Evolutionary conservation across 257 asterid species (phyloP).

Genomic region (Primulina eburnea): DNA sequence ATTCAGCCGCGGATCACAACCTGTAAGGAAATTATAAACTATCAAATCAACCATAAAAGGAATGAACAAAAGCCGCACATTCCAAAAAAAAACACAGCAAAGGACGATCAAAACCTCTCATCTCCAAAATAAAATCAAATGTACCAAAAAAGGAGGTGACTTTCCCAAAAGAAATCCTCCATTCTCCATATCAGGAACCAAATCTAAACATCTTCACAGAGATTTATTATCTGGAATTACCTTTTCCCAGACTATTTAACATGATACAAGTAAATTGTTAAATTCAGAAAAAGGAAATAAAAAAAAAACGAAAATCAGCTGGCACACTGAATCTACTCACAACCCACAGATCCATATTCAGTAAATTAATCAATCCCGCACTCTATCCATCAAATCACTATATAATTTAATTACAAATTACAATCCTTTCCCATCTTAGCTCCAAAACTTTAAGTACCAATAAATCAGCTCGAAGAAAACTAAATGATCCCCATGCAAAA

Average conservation of each 20-base stretch:
- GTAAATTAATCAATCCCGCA: constrained; percentile 8
- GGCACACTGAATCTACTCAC: constrained; percentile 15
- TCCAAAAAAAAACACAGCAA: neutral
- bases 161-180: neutral
- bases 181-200: neutral
- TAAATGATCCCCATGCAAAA: neutral
- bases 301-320: constrained; percentile 13
- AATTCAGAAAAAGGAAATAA: constrained; percentile 4
- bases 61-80: neutral
- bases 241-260: neutral
- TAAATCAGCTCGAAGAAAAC: neutral
- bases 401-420: neutral
- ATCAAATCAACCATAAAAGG: constrained; percentile 9
- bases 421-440: constrained; percentile 16
- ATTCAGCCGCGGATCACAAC: constrained; percentile 29
- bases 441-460: neutral
- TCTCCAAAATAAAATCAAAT: constrained; percentile 6
- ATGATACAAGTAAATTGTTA: constrained; percentile 10
- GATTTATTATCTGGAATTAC: neutral
- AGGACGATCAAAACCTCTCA: neutral
- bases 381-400: constrained; percentile 10
- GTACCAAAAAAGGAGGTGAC: constrained; percentile 1
- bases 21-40: constrained; percentile 30
- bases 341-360: constrained; percentile 28
- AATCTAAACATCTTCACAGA: neutral